These are phyloP conservation scores for Botrytis fabae DNA, from an alignment of 2,329 filamentous ascomycete genomes.

Conservation along the genomic window DNA sequence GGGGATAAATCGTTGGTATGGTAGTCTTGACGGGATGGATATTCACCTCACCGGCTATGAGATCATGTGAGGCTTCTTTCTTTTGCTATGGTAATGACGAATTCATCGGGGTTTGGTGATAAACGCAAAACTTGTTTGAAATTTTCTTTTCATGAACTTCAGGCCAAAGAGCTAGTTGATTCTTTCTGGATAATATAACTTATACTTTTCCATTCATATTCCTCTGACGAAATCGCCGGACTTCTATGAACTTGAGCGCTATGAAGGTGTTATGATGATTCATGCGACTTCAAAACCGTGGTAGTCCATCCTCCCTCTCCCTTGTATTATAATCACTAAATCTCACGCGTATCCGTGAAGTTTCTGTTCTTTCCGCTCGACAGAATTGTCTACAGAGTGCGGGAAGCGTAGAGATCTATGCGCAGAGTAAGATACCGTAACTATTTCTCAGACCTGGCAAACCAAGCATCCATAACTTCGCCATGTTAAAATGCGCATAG, in stretches of 20 bases:
- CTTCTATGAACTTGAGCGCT: not conserved
- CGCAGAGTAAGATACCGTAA: not conserved
- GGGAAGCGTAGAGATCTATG: not conserved
- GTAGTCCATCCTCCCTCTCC: rapidly evolving
- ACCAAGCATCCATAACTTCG: not conserved
- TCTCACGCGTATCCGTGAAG: not conserved
- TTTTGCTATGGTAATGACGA: not conserved
- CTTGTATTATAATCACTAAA: not conserved
- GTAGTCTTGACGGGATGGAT: not conserved
- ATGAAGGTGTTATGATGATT: not conserved
- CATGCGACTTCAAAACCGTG: not conserved
- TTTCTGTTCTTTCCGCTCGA: not conserved
- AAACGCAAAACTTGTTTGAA: not conserved
- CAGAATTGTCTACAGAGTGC: not conserved
- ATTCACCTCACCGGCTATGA: not conserved
- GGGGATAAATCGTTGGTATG: not conserved
- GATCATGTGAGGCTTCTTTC: not conserved
- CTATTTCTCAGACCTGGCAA: not conserved
- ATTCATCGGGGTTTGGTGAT: no score
- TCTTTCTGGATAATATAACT: not conserved
- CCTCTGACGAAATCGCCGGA: not conserved
- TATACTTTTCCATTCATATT: not conserved
- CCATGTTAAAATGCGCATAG: not conserved
- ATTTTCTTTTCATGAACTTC: not conserved
- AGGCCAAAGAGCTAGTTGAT: not conserved